Evolutionary conservation across 257 asterid genomes (phyloP), one percentile per base, ranked within the genome.

Genomic region (Solanum acaule): DNA sequence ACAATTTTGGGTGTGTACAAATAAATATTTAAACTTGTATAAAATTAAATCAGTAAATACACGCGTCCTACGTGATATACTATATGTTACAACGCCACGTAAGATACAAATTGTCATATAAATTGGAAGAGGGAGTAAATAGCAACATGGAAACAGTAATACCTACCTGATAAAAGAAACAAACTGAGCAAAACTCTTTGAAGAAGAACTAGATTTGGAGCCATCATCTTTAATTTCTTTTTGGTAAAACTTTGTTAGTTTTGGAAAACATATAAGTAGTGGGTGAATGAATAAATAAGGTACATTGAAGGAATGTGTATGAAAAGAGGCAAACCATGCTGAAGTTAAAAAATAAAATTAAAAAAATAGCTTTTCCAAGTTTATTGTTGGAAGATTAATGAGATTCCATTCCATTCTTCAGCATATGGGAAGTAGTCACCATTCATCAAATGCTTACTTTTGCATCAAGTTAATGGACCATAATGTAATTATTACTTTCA

Each of bases 91-190:
- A 49, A 49, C 22, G 3, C 59, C 8, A 49, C 2, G 20, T 6
- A 49, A 49, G 3, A 49, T 15, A 15, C 22, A 6, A 49, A 15
- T 49, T 49, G 8, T 6, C 59, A 15, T 2, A 49, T 49, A 49
- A 49, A 49, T 49, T 15, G 8, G 1, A 15, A 49, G 8, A 49
- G 8, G 59, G 59, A 49, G 63, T 52, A 52, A 52, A 52, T 52
- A 16, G 37, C 76, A 75, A 34, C 3, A 70, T 86, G 37, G 3
- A 77, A 61, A 23, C 15, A 86, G 49, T 72, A 61, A 10, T 61
- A 10, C 29, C 14, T 61, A 91, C 96, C 96, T 90, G 92, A 76
- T 10, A 88, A 63, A 65, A 94, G 89, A 88, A 93, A 75, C 70
- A 90, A 81, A 88, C 87, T 68, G 27, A 77, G 52, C 56, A 92